Conservation (phyloP, 495 filamentous ascomycete species). For the Daldinia caldariorum region DNA sequence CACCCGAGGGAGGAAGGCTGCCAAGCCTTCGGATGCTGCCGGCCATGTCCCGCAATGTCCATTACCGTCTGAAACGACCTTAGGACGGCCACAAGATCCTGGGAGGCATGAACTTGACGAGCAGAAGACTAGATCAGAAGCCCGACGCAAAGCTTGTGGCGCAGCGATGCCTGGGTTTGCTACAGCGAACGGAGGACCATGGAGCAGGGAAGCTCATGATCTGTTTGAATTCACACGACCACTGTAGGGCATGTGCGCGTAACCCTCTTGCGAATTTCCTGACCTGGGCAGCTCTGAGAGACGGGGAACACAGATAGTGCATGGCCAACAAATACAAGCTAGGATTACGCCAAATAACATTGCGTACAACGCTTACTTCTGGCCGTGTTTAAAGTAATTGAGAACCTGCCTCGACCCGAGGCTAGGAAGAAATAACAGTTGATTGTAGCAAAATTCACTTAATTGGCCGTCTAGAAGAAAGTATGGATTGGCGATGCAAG, state of each 20-base stretch:
- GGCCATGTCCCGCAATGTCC: slow-evolving; percentile 55
- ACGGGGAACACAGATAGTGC: not conserved
- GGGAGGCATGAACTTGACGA: slow-evolving; percentile 21
- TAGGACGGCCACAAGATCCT: slow-evolving; percentile 12
- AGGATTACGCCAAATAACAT: slow-evolving; percentile 1
- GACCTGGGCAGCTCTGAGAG: not conserved
- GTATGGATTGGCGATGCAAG: not conserved
- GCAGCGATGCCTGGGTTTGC: slow-evolving; percentile 50
- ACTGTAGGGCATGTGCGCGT: slow-evolving; percentile 19
- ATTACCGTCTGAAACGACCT: slow-evolving; percentile 44
- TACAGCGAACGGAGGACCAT: slow-evolving; percentile 56
- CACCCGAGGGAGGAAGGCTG: slow-evolving; percentile 60
- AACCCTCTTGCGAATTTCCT: not conserved
- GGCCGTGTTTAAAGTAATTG: not conserved
- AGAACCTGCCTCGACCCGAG: not conserved
- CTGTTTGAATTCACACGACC: slow-evolving; percentile 58
- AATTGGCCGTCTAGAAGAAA: not conserved
- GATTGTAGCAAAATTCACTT: slow-evolving; percentile 1
- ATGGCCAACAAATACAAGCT: slow-evolving; percentile 13
- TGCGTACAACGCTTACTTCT: slow-evolving; percentile 8
- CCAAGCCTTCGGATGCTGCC: slow-evolving; percentile 58
- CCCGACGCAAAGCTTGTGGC: slow-evolving; percentile 25
- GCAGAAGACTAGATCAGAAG: slow-evolving; percentile 35
- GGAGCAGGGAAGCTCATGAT: slow-evolving; percentile 64
- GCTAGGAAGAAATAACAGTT: not conserved